Conservation (phyloP, 306 rosid genomes). For the Mimosa bimucronata region DNA sequence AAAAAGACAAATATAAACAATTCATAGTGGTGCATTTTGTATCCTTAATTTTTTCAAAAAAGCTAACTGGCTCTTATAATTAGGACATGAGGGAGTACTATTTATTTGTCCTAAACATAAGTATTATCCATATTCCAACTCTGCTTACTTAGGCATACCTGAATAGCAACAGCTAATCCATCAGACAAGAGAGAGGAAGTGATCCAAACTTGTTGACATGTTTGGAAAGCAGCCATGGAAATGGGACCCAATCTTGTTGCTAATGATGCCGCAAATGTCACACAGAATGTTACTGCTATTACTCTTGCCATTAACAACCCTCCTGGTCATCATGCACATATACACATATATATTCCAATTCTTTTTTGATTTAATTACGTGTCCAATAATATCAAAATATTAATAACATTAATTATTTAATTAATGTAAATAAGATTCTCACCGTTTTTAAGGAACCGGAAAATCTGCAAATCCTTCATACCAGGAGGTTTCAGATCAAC, state of each 20-base stretch:
- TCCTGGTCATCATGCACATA: constrained; percentile 48
- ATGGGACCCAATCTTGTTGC: constrained; percentile 83
- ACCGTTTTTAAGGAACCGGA: constrained; percentile 87
- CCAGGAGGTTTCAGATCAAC: constrained; percentile 78
- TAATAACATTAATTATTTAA: too few relatives aligned
- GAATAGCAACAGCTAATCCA: constrained; percentile 91
- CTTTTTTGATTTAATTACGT: too few relatives aligned
- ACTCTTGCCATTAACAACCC: constrained; percentile 71
- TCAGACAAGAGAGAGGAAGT: constrained; percentile 94
- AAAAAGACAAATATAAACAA: too few relatives aligned
- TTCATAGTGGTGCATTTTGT: too few relatives aligned
- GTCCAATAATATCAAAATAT: too few relatives aligned
- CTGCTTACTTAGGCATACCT: constrained; percentile 40
- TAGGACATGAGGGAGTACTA: too few relatives aligned
- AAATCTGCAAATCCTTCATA: constrained; percentile 74
- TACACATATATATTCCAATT: too few relatives aligned
- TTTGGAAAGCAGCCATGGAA: constrained; percentile 96
- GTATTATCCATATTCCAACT: too few relatives aligned
- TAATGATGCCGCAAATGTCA: constrained; percentile 88
- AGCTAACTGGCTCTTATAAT: too few relatives aligned
- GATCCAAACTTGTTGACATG: constrained; percentile 89
- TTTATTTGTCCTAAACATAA: too few relatives aligned
- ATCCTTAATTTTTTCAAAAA: too few relatives aligned
- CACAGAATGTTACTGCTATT: constrained; percentile 92
- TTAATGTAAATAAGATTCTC: constrained; percentile 7